Conservation (phyloP, 192 early-diverging fungal species). For the Coemansia sp. region DNA sequence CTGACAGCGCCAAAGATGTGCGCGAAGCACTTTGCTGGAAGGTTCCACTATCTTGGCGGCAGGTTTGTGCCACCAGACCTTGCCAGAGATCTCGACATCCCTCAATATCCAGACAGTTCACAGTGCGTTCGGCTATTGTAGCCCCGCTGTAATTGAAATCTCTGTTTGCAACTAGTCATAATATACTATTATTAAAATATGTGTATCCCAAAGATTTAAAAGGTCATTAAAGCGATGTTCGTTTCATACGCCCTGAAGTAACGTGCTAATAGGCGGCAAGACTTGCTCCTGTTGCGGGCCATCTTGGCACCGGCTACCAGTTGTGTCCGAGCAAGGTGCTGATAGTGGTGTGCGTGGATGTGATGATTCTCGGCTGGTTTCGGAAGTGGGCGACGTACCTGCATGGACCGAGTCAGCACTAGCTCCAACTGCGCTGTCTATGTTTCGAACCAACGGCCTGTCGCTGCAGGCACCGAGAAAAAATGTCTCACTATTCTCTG, state of each 20-base stretch:
- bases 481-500: conserved; percentile 2
- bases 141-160: neutral
- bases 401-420: neutral
- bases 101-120: conserved; percentile 70
- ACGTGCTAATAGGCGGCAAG: conserved; percentile 45
- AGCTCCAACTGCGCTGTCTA: neutral
- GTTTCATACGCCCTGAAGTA: conserved; percentile 29
- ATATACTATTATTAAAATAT: too few relatives aligned
- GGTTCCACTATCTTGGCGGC: conserved; percentile 83
- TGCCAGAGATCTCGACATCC: conserved; percentile 69
- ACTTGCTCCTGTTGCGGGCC: conserved; percentile 7
- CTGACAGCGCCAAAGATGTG: conserved; percentile 90
- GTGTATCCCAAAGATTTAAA: conserved; percentile 1
- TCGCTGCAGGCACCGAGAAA: neutral
- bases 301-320: conserved; percentile 17
- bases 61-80: conserved; percentile 83
- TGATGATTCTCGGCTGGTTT: conserved; percentile 34
- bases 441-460: neutral
- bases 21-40: conserved; percentile 70
- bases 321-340: conserved; percentile 3
- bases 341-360: conserved; percentile 31
- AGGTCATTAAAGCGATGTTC: neutral
- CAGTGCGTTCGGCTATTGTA: conserved; percentile 64
- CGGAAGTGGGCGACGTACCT: neutral
- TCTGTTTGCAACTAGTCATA: too few relatives aligned